phyloP scores from a whole-genome alignment of 257 asterid species.

The Sherardia arvensis region DNA sequence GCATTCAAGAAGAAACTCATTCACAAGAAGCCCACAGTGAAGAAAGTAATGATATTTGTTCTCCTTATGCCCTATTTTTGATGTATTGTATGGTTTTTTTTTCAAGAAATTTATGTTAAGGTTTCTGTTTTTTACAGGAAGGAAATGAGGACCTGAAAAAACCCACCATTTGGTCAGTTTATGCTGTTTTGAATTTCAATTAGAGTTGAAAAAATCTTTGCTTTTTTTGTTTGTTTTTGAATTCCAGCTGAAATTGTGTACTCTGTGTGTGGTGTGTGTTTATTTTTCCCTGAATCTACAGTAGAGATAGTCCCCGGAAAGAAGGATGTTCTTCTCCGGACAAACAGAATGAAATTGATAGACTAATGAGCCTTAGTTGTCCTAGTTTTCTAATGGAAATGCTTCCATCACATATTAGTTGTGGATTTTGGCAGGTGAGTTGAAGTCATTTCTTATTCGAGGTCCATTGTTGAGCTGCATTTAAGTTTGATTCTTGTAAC shows the following conservation, averaged over 20 bases:
- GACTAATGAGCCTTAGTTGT: conserved; percentile 21
- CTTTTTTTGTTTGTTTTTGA: too few species aligned
- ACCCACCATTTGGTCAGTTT: conserved; percentile 18
- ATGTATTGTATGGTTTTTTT: not conserved
- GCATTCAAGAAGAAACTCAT: conserved; percentile 8
- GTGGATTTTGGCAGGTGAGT: conserved; percentile 58
- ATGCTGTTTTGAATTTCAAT: not conserved
- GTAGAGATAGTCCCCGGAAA: conserved; percentile 12
- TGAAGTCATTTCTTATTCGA: not conserved
- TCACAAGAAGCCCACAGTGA: not conserved
- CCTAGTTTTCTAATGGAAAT: conserved; percentile 40
- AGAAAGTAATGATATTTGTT: not conserved
- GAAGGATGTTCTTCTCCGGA: conserved; percentile 21
- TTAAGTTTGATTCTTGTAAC: not conserved
- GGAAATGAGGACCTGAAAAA: not conserved
- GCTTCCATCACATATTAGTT: conserved; percentile 51
- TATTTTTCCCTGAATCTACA: not conserved
- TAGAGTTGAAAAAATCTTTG: not conserved
- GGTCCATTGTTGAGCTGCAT: not conserved
- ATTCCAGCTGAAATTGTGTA: not conserved
- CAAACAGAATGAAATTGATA: conserved; percentile 33
- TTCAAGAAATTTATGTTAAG: not conserved
- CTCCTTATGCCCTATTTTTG: not conserved
- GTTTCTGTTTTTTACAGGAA: conserved; percentile 15
- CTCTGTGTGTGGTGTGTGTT: not conserved